A percentile compares a stretch with the other conserved stretches of the same genome.
Evolutionary conservation across 371 early-diverging fungal species (phyloP).

Genomic region (Mucor mucedo): DNA sequence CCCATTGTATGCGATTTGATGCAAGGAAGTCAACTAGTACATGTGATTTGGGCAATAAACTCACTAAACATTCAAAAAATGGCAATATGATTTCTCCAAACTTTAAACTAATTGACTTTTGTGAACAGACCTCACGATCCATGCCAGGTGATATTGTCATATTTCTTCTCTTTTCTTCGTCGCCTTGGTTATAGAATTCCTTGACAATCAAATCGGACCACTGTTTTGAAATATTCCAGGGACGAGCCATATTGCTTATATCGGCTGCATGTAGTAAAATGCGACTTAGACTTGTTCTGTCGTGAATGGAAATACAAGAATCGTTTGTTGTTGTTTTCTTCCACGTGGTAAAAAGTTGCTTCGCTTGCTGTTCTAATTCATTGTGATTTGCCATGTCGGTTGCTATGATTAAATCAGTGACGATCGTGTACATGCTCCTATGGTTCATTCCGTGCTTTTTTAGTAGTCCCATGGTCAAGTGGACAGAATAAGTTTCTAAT

Average conservation of each 20-base stretch:
- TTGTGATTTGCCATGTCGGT: slow-evolving; percentile 88
- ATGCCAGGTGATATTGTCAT: slow-evolving; percentile 87
- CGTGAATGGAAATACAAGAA: neutral
- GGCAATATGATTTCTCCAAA: slow-evolving; percentile 87
- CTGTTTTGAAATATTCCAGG: slow-evolving; percentile 81
- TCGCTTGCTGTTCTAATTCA: slow-evolving; percentile 59
- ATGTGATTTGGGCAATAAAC: slow-evolving; percentile 64
- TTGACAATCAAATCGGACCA: slow-evolving; percentile 89
- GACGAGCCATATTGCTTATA: slow-evolving; percentile 86
- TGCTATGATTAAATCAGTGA: slow-evolving; percentile 67
- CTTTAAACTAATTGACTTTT: slow-evolving; percentile 75
- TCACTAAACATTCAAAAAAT: slow-evolving; percentile 77
- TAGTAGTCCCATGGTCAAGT: slow-evolving; percentile 64
- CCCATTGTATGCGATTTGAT: slow-evolving; percentile 52
- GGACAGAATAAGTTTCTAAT: slow-evolving; percentile 80
- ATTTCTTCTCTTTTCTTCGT: slow-evolving; percentile 72
- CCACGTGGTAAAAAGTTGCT: slow-evolving; percentile 1
- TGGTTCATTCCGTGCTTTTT: slow-evolving; percentile 55
- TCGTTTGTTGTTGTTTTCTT: neutral
- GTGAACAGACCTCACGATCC: slow-evolving; percentile 78
- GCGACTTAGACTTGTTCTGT: slow-evolving; percentile 49
- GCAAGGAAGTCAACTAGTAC: slow-evolving; percentile 40
- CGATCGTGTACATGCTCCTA: slow-evolving; percentile 31
- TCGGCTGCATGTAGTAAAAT: slow-evolving; percentile 87
- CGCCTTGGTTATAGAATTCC: slow-evolving; percentile 89